These are phyloP conservation scores for Elaeis guineensis DNA, from an alignment of 176 grass and related monocot species.

Conservation along the genomic window DNA sequence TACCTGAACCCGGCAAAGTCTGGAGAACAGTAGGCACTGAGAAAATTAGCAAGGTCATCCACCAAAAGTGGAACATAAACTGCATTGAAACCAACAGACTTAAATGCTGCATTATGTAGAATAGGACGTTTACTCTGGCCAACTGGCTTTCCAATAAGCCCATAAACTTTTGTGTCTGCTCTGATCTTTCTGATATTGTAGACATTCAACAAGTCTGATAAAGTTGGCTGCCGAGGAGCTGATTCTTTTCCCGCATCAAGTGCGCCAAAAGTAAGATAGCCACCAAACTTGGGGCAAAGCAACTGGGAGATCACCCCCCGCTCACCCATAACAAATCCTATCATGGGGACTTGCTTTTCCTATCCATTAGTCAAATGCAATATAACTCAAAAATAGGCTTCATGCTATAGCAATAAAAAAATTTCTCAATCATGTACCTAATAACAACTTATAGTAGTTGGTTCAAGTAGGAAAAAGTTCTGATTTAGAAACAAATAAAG, in stretches of 20 bases:
- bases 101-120: slow-evolving; percentile 92
- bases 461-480: no score
- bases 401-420: slow-evolving; percentile 3
- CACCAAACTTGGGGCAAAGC: slow-evolving; percentile 88
- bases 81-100: slow-evolving; percentile 69
- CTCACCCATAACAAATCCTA: slow-evolving; percentile 92
- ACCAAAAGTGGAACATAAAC: slow-evolving; percentile 95
- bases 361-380: slow-evolving; percentile 55
- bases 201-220: slow-evolving; percentile 61
- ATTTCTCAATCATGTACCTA: no score
- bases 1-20: slow-evolving; percentile 98
- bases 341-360: slow-evolving; percentile 86
- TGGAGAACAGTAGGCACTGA: slow-evolving; percentile 74
- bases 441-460: neutral
- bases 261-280: slow-evolving; percentile 84
- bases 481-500: no score
- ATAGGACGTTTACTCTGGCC: slow-evolving; percentile 88
- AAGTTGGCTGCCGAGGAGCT: slow-evolving; percentile 60
- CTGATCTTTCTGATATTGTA: slow-evolving; percentile 69
- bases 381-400: slow-evolving; percentile 28
- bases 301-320: slow-evolving; percentile 84
- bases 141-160: slow-evolving; percentile 86
- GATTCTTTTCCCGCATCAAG: slow-evolving; percentile 70
- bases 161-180: slow-evolving; percentile 74
- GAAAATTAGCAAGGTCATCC: slow-evolving; percentile 77